phyloP scores from a whole-genome alignment of 2,329 filamentous ascomycete genomes.

The Alternaria gaisen region DNA sequence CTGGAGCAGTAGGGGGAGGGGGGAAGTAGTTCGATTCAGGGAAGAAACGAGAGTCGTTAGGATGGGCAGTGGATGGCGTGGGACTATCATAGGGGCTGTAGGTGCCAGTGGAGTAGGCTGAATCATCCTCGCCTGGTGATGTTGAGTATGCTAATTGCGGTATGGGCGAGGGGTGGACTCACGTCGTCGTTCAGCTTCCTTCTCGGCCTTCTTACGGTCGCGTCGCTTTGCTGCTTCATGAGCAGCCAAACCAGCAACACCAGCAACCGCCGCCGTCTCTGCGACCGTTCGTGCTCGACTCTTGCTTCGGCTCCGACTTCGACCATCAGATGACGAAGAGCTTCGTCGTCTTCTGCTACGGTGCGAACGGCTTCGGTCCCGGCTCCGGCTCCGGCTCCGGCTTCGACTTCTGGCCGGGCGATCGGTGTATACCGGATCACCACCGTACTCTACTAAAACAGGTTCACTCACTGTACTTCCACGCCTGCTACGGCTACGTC shows the following conservation, averaged over 20 bases:
- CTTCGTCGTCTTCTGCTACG: conserved; percentile 54
- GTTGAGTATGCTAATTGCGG: conserved; percentile 30
- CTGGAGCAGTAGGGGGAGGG: conserved; percentile 53
- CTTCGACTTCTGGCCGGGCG: conserved; percentile 48
- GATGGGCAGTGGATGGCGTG: conserved; percentile 45
- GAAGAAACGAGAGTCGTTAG: conserved; percentile 52
- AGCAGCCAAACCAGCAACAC: conserved; percentile 65
- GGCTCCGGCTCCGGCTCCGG: conserved; percentile 17
- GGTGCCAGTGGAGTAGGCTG: conserved; percentile 46
- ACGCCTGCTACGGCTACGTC: conserved; percentile 47
- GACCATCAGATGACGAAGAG: conserved; percentile 50
- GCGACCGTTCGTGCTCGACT: conserved; percentile 62
- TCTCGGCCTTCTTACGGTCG: conserved; percentile 64
- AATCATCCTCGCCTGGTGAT: conserved; percentile 45
- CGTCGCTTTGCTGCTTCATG: conserved; percentile 66
- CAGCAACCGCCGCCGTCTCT: conserved; percentile 65
- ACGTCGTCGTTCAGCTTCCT: conserved; percentile 61
- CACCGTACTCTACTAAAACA: conserved; percentile 70
- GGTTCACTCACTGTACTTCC: conserved; percentile 57
- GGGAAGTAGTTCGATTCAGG: conserved; percentile 60
- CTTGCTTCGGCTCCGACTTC: conserved; percentile 53
- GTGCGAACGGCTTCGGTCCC: conserved; percentile 30
- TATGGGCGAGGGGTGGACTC: conserved; percentile 43
- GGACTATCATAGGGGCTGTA: conserved; percentile 39
- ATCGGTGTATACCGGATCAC: conserved; percentile 68